phyloP scores from a whole-genome alignment of 495 filamentous ascomycete genomes.

The Podospora fimiseda region DNA sequence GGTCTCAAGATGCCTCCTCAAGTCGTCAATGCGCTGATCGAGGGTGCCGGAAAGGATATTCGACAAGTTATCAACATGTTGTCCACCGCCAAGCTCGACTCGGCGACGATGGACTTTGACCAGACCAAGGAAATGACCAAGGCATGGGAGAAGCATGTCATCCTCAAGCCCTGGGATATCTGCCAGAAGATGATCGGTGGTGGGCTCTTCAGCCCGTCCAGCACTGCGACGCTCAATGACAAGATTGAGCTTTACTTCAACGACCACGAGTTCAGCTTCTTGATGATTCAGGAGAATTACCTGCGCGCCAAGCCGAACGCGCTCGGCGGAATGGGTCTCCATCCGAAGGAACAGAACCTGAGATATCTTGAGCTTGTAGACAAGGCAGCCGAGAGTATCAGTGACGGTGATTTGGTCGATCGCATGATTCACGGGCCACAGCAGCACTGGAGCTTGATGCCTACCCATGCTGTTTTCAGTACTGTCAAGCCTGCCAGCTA shows the following conservation, averaged over 20 bases:
- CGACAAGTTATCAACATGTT: constrained; percentile 99
- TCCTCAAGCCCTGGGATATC: constrained; percentile 98
- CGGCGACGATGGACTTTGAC: constrained; percentile 69
- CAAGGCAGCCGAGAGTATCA: constrained; percentile 88
- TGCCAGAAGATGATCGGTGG: constrained; percentile 82
- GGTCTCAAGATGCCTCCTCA: constrained; percentile 74
- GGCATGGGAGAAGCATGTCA: constrained; percentile 94
- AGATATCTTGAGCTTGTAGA: constrained; percentile 79
- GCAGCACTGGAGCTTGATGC: constrained; percentile 98
- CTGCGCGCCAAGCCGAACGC: constrained; percentile 69
- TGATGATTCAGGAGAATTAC: constrained; percentile 99
- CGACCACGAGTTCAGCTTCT: constrained; percentile 89
- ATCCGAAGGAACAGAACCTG: constrained; percentile 56
- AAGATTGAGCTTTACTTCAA: constrained; percentile 99
- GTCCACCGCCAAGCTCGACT: constrained; percentile 83
- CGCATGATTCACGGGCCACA: constrained; percentile 97
- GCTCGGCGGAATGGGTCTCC: constrained; percentile 49
- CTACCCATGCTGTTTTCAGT: constrained; percentile 92
- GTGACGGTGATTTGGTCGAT: constrained; percentile 93
- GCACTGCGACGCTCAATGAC: constrained; percentile 82
- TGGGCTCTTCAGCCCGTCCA: constrained; percentile 74
- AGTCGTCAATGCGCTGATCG: constrained; percentile 91
- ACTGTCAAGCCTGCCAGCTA: constrained; percentile 90
- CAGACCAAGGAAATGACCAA: constrained; percentile 89
- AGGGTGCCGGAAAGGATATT: constrained; percentile 91